Percentiles rank a stretch among this genome's conserved stretches.
Evolutionary conservation across 805 yeast species (phyloP).

Genomic region (Wickerhamiella vanderwaltii): DNA sequence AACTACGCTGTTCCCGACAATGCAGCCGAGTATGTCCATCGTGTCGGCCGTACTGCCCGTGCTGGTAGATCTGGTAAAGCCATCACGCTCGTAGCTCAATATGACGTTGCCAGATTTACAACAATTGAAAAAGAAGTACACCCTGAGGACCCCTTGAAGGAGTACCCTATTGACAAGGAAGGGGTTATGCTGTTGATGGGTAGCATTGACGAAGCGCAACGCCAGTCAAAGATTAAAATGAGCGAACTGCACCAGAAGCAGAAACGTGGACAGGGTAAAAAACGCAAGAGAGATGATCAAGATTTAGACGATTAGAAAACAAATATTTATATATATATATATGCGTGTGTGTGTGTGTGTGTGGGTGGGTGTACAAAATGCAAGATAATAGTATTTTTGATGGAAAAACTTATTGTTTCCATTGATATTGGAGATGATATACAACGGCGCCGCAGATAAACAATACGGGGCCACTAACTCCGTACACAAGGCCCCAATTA

Average conservation of each 20-base stretch:
- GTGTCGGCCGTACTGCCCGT: constrained; percentile 95
- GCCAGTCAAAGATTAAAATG: constrained; percentile 75
- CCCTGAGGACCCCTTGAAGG: constrained; percentile 57
- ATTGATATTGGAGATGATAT: constrained; percentile 9
- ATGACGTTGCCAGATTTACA: constrained; percentile 77
- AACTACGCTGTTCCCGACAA: constrained; percentile 93
- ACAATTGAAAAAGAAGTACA: constrained; percentile 80
- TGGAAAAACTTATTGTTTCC: constrained; percentile 9
- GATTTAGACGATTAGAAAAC: constrained; percentile 32
- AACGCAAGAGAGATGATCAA: constrained; percentile 34
- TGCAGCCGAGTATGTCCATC: constrained; percentile 79
- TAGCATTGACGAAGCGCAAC: constrained; percentile 81
- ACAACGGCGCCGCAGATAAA: constrained; percentile 11
- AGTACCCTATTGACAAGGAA: constrained; percentile 66
- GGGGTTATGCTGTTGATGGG: constrained; percentile 67
- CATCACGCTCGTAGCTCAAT: constrained; percentile 81
- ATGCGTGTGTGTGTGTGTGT: too few species aligned
- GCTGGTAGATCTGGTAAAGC: constrained; percentile 94
- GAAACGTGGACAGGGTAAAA: constrained; percentile 31
- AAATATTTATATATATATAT: neutral
- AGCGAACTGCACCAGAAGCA: constrained; percentile 48
- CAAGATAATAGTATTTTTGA: too few species aligned
- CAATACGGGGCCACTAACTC: constrained; percentile 14
- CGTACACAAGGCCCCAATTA: constrained; percentile 13
- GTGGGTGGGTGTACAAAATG: too few species aligned